Evolutionary conservation across 2,329 filamentous ascomycete species (phyloP).

Genomic region (Fusarium sp.): DNA sequence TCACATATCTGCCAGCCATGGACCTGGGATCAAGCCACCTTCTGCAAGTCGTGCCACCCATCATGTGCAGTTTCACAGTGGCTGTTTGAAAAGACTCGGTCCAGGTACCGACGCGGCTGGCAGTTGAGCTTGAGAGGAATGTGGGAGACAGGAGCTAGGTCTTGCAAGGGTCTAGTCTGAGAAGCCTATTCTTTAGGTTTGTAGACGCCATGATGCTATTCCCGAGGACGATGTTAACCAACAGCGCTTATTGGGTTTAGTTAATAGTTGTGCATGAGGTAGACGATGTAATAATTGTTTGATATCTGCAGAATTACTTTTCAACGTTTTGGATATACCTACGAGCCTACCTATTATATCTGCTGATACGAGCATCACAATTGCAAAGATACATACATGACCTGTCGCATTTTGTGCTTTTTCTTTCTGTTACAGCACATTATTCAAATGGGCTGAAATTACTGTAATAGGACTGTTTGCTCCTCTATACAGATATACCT

Average conservation of each 20-base stretch:
- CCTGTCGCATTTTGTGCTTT: constrained; percentile 4
- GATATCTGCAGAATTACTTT: constrained; percentile 25
- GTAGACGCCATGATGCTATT: constrained; percentile 13
- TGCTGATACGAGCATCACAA: neutral
- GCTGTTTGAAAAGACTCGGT: neutral
- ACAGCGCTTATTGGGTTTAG: neutral
- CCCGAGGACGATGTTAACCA: neutral
- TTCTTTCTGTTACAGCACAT: neutral
- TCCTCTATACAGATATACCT: neutral
- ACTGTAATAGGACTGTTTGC: neutral
- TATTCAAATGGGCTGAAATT: neutral
- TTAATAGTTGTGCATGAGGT: neutral
- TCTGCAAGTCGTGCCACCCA: neutral
- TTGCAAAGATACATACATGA: neutral
- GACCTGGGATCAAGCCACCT: neutral
- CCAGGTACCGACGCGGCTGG: constrained; percentile 37
- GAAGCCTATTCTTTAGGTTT: neutral
- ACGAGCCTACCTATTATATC: neutral
- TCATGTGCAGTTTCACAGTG: neutral
- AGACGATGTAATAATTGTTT: neutral
- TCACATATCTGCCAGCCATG: neutral
- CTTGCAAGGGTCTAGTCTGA: constrained; percentile 32
- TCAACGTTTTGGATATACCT: neutral
- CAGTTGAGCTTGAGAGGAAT: constrained; percentile 28
- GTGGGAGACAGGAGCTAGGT: constrained; percentile 42